A percentile compares a stretch with the other conserved stretches of the same genome.
Evolutionary conservation across 495 filamentous ascomycete genomes (phyloP).

Genomic region (Chaetomium fimeti): DNA sequence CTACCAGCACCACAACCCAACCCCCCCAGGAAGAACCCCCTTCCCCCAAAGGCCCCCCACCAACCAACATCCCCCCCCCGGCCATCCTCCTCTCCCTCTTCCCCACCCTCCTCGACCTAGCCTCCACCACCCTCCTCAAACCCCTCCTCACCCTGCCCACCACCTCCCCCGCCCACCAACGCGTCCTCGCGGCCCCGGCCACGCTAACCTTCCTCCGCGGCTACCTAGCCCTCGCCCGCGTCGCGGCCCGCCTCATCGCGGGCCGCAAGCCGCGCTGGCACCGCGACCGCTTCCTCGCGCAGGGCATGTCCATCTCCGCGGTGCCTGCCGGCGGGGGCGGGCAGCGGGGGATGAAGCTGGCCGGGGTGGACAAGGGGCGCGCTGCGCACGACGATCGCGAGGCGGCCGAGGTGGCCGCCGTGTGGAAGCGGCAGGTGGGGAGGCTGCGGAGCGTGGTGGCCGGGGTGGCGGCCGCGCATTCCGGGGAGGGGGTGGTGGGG

Average conservation of each 20-base stretch:
- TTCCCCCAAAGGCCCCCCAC: constrained; percentile 49
- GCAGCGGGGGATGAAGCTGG: constrained; percentile 84
- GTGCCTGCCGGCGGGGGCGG: constrained; percentile 55
- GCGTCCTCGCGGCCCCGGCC: constrained; percentile 54
- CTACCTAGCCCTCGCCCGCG: constrained; percentile 59
- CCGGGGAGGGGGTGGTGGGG: constrained; percentile 25
- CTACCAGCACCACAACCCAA: neutral
- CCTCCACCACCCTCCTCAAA: constrained; percentile 53
- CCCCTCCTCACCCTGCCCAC: constrained; percentile 50
- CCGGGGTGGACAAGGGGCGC: constrained; percentile 75
- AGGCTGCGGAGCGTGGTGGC: constrained; percentile 59
- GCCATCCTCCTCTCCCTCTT: constrained; percentile 76
- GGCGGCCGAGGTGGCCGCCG: constrained; percentile 68
- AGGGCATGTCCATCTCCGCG: constrained; percentile 79
- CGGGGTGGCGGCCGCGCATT: constrained; percentile 46
- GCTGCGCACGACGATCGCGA: constrained; percentile 81
- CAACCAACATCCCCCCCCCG: constrained; percentile 87
- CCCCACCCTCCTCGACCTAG: constrained; percentile 60
- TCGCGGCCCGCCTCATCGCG: constrained; percentile 76
- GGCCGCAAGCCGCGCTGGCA: constrained; percentile 88
- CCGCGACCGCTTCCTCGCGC: constrained; percentile 77
- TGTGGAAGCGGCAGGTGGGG: constrained; percentile 70
- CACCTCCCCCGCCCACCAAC: constrained; percentile 48
- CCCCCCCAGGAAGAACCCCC: neutral
- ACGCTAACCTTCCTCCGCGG: constrained; percentile 55